These are phyloP conservation scores for Kwoniella botswanensis DNA, from an alignment of 768 basidiomycete genomes.

Conservation along the genomic window DNA sequence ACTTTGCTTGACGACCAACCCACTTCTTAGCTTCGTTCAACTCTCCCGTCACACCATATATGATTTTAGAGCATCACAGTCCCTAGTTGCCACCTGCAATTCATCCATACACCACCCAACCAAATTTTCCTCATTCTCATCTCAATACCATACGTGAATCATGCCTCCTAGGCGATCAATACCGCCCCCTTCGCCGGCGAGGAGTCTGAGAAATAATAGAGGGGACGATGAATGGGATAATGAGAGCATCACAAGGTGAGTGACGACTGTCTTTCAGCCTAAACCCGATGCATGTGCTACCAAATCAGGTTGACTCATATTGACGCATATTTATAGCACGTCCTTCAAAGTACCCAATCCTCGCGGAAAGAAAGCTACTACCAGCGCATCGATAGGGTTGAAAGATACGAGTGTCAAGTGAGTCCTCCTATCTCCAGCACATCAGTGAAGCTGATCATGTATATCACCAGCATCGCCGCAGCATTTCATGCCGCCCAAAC, in stretches of 20 bases:
- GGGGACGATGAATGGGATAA: slow-evolving; percentile 48
- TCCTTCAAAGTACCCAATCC: slow-evolving; percentile 41
- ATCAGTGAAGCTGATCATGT: background rate
- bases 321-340: background rate
- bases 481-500: slow-evolving; percentile 51
- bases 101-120: background rate
- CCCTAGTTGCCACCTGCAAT: background rate
- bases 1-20: slow-evolving; percentile 19
- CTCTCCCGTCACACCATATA: background rate
- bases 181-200: slow-evolving; percentile 45
- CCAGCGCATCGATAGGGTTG: slow-evolving; percentile 21
- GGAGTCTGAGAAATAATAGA: slow-evolving; percentile 36
- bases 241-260: slow-evolving; percentile 41
- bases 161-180: slow-evolving; percentile 33
- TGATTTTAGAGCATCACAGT: background rate
- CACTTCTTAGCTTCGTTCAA: background rate
- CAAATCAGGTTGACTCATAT: background rate
- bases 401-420: slow-evolving; percentile 48
- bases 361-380: slow-evolving; percentile 15
- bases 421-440: background rate
- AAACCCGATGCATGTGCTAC: too few relatives aligned
- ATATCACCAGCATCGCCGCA: slow-evolving; percentile 38
- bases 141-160: background rate
- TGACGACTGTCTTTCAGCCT: background rate
- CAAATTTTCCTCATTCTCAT: background rate